phyloP scores from a whole-genome alignment of 108 stramenopile genomes.

The Ochromonas danica region DNA sequence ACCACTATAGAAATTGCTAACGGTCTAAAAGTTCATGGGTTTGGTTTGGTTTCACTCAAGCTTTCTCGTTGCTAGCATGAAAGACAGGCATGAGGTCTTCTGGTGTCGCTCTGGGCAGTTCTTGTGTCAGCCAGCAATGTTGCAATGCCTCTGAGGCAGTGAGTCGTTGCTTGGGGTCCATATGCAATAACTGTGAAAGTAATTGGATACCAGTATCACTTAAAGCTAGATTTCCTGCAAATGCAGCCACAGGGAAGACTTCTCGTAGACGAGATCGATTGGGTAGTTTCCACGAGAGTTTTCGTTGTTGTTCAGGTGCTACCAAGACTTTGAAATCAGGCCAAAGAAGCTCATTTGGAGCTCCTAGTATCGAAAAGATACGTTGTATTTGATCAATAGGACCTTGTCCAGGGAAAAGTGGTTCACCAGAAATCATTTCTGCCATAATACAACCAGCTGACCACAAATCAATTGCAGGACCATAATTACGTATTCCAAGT shows the following conservation, averaged over 20 bases:
- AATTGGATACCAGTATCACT: constrained; percentile 5
- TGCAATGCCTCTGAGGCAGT: constrained; percentile 25
- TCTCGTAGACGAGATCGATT: not conserved
- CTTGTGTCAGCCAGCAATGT: not conserved
- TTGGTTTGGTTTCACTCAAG: too few relatives aligned
- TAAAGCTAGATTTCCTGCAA: constrained; percentile 7
- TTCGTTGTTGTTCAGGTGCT: not conserved
- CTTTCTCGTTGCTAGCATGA: not conserved
- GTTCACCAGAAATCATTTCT: constrained; percentile 38
- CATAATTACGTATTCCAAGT: constrained; percentile 40
- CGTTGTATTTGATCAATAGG: not conserved
- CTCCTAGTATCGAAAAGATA: constrained; percentile 10
- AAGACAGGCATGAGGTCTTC: constrained; percentile 16
- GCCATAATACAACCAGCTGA: constrained; percentile 46
- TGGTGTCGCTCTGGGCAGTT: constrained; percentile 2
- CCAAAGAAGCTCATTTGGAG: constrained; percentile 8
- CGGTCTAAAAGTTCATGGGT: too few relatives aligned
- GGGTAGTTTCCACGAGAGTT: not conserved
- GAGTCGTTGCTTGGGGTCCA: constrained; percentile 18
- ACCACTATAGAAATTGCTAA: too few relatives aligned
- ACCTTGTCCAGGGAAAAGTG: constrained; percentile 45
- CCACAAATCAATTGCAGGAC: constrained; percentile 46
- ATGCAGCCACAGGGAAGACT: constrained; percentile 18
- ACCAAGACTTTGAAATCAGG: not conserved
- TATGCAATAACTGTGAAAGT: not conserved